These are phyloP conservation scores for Glarea lozoyensis DNA, from an alignment of 495 filamentous ascomycete genomes.

Conservation along the genomic window DNA sequence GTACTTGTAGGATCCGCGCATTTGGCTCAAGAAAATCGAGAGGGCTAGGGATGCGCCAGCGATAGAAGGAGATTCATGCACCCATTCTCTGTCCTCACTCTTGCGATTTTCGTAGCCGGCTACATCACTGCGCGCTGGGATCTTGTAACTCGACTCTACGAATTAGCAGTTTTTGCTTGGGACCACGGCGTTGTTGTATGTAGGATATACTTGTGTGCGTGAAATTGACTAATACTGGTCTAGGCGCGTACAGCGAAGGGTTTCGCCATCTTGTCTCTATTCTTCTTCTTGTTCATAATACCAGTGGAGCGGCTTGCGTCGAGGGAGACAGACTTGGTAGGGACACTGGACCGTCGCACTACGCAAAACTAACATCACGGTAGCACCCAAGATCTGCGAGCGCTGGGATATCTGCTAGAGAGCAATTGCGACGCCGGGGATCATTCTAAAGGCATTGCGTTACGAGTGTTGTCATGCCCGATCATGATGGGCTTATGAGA, in stretches of 20 bases:
- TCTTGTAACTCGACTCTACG: slow-evolving; percentile 89
- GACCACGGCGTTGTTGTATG: slow-evolving; percentile 96
- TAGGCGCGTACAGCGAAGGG: slow-evolving; percentile 57
- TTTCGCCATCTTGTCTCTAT: slow-evolving; percentile 62
- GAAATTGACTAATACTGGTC: too few relatives aligned
- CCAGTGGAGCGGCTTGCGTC: slow-evolving; percentile 66
- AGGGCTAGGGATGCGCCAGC: slow-evolving; percentile 15
- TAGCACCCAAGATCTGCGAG: slow-evolving; percentile 80
- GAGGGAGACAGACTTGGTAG: slow-evolving; percentile 55
- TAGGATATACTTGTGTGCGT: too few relatives aligned
- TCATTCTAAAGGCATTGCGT: slow-evolving; percentile 61
- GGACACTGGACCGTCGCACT: slow-evolving; percentile 12
- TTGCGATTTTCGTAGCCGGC: slow-evolving; percentile 97
- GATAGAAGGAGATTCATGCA: slow-evolving; percentile 63
- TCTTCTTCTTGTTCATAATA: slow-evolving; percentile 68
- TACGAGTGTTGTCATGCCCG: slow-evolving; percentile 56
- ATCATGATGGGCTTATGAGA: slow-evolving; percentile 92
- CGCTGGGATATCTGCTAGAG: slow-evolving; percentile 84
- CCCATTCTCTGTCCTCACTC: slow-evolving; percentile 87
- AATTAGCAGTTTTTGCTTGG: slow-evolving; percentile 94
- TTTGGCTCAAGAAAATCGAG: too few relatives aligned
- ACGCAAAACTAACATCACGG: slow-evolving; percentile 10
- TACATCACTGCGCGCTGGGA: slow-evolving; percentile 99
- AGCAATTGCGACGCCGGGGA: slow-evolving; percentile 87
- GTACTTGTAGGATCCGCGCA: too few relatives aligned